These are phyloP conservation scores for Dittrichia graveolens DNA, from an alignment of 129 eudicot species.

Conservation along the genomic window DNA sequence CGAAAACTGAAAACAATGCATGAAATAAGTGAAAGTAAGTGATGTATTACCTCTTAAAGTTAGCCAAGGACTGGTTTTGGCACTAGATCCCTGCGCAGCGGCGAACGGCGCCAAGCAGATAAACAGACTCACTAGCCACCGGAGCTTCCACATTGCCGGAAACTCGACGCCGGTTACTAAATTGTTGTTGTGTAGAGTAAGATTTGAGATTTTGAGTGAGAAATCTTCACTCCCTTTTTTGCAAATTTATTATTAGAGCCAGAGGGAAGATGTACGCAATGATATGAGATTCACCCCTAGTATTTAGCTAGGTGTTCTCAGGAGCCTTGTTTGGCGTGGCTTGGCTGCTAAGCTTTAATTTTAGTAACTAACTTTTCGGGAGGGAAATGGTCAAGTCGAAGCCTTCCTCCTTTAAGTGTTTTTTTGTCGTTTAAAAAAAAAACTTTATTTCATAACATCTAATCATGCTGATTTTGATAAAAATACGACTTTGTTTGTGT, in stretches of 20 bases:
- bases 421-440: no score
- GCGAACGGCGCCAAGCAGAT: constrained; percentile 30
- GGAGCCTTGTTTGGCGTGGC: constrained; percentile 4
- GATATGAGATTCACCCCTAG: constrained; percentile 15
- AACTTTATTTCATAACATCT: no score
- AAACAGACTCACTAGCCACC: constrained; percentile 24
- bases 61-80: constrained; percentile 25
- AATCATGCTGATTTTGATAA: no score
- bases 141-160: constrained; percentile 44
- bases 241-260: constrained; percentile 17
- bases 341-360: not conserved
- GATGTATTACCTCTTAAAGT: constrained; percentile 34
- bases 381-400: no score
- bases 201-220: constrained; percentile 28
- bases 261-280: constrained; percentile 35
- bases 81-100: constrained; percentile 36
- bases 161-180: constrained; percentile 20
- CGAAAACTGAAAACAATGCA: not conserved
- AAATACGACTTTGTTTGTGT: no score
- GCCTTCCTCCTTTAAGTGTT: no score
- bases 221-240: constrained; percentile 4
- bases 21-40: constrained; percentile 2
- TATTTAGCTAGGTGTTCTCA: not conserved
- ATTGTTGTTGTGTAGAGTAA: not conserved
- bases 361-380: no score